phyloP scores from a whole-genome alignment of 352 stramenopile genomes.

The Pythium sukuiense region DNA sequence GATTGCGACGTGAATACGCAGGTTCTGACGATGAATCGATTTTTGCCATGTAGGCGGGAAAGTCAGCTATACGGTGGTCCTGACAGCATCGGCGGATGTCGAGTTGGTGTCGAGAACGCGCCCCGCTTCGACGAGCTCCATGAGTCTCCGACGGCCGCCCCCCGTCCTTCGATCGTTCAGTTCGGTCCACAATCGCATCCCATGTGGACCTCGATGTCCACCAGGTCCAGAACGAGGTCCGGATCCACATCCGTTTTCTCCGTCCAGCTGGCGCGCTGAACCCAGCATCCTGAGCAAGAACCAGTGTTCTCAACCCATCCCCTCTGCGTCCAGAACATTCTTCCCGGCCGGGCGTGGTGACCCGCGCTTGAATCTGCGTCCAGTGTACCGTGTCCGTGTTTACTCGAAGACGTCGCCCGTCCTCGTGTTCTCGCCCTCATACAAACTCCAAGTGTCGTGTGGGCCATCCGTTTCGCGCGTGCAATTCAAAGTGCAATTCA shows the following conservation, averaged over 20 bases:
- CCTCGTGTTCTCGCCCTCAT: conserved; percentile 4
- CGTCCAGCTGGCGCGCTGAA: conserved; percentile 5
- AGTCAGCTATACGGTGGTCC: not conserved
- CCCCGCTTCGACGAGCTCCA: not conserved
- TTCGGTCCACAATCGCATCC: conserved; percentile 24
- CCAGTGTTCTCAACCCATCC: conserved; percentile 17
- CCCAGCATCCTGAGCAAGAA: not conserved
- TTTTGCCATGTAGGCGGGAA: conserved; percentile 10
- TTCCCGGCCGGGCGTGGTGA: conserved; percentile 14
- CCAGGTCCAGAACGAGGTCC: conserved; percentile 19
- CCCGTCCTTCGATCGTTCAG: conserved; percentile 27
- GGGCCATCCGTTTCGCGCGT: conserved; percentile 28
- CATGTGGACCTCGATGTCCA: conserved; percentile 17
- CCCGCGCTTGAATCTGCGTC: conserved; percentile 11
- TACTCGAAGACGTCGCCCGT: conserved; percentile 15
- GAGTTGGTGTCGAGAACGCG: conserved; percentile 1
- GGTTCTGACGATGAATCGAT: conserved; percentile 4
- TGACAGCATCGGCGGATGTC: not conserved
- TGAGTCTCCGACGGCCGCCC: conserved; percentile 5
- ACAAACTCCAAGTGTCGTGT: conserved; percentile 20
- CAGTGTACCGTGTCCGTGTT: not conserved
- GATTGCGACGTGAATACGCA: not conserved
- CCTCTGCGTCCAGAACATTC: conserved; percentile 5
- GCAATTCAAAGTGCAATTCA: conserved; percentile 36
- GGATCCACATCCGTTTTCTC: conserved; percentile 22